A percentile compares a stretch with the other conserved stretches of the same genome.
Conservation (phyloP, 2,329 filamentous ascomycete species). For the Aspergillus puulaauensis region DNA sequence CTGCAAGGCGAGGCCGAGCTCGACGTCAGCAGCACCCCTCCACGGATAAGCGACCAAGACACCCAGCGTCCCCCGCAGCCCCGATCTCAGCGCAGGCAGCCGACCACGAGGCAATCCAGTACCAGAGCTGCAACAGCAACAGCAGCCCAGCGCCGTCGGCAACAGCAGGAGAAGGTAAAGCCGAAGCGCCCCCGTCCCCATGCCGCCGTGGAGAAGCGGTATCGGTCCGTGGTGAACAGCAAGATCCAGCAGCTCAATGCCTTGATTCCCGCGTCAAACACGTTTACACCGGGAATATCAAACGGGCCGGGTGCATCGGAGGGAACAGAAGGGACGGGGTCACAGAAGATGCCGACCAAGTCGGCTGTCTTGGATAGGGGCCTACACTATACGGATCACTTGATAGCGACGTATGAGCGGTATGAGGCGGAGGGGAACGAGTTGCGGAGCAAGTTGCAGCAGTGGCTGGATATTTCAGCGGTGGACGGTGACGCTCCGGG, state of each 20-base stretch:
- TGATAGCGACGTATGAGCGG: background rate
- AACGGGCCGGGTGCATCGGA: background rate
- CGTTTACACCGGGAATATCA: background rate
- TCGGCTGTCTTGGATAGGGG: background rate
- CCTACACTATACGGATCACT: background rate
- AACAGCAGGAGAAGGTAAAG: background rate
- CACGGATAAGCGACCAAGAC: too few relatives aligned
- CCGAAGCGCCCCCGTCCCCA: background rate
- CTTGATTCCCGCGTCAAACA: background rate
- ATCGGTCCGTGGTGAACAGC: background rate
- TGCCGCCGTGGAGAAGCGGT: background rate
- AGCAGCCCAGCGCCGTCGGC: background rate
- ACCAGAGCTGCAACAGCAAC: background rate
- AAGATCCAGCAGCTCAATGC: background rate
- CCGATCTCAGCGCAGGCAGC: too few relatives aligned
- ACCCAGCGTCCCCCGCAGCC: too few relatives aligned
- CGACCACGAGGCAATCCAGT: too few relatives aligned
- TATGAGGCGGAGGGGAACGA: background rate
- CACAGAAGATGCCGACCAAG: background rate
- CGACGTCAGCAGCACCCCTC: too few relatives aligned
- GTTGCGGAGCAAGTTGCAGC: background rate
- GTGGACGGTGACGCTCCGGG: background rate
- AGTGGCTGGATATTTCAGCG: background rate
- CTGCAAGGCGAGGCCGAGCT: too few relatives aligned
- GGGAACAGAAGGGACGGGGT: too few relatives aligned